A percentile compares a stretch with the other conserved stretches of the same genome.
Conservation (phyloP, 129 eudicot genomes). For the Flaveria brownii region DNA sequence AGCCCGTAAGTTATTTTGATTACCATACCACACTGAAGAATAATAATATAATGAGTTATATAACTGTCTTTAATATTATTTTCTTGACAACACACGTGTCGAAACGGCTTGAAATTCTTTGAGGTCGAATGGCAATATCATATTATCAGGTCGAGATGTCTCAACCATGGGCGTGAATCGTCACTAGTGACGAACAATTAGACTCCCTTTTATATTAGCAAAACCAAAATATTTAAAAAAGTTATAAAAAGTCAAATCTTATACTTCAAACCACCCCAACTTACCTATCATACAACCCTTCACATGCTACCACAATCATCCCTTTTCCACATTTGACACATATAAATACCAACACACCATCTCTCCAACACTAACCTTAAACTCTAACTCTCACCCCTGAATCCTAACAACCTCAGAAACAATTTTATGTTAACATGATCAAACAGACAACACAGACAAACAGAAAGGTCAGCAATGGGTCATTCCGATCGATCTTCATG, state of each 20-base stretch:
- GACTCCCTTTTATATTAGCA: background rate
- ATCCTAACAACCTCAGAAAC: background rate
- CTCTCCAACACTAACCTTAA: conserved; percentile 17
- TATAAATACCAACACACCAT: conserved; percentile 25
- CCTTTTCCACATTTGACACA: conserved; percentile 15
- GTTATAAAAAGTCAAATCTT: background rate
- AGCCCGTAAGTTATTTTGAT: too few relatives aligned
- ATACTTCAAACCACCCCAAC: background rate
- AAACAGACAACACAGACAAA: conserved; percentile 12
- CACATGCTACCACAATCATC: conserved; percentile 14
- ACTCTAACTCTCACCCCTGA: conserved; percentile 5
- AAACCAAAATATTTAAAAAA: background rate
- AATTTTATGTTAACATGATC: conserved; percentile 21
- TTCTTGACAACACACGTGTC: too few relatives aligned
- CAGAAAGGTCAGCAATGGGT: conserved; percentile 38
- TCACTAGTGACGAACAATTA: conserved; percentile 38
- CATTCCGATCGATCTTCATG: conserved; percentile 73
- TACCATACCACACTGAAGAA: too few relatives aligned
- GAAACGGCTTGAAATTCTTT: too few relatives aligned
- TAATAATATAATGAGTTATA: too few relatives aligned
- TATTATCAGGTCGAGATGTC: too few relatives aligned
- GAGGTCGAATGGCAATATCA: too few relatives aligned
- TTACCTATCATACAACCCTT: conserved; percentile 20
- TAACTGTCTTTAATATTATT: too few relatives aligned
- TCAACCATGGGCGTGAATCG: conserved; percentile 3